Evolutionary conservation across 441 rosid species (phyloP), one percentile per base, ranked within the genome.

Genomic region (Pelargonium australe): DNA sequence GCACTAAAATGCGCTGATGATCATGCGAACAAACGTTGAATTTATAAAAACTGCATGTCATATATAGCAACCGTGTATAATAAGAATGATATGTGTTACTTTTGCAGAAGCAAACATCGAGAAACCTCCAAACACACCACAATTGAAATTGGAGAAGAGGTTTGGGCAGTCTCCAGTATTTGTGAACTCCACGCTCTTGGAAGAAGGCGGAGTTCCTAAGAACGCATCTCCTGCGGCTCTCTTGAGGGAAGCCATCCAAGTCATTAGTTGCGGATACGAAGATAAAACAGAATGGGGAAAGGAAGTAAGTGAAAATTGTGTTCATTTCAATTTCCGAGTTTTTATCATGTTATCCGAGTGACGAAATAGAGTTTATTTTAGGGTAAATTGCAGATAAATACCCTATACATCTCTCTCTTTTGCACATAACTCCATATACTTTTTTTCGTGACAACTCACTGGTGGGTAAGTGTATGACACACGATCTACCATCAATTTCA

Each of bases 211-310:
- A 66, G 76, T 88, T 74, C 96, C 91, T 28, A 80, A 82, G 68
- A 88, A 85, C 70, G 91, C 95, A 65, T 85, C 86, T 58, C 80
- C 99, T 0, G 90, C 97, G 64, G 79, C 96, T 14, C 93, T 92
- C 40, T 78, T 95, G 83, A 87, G 84, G 71, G 99, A 95, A 87
- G 98, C 99, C 65, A 89, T 95, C 70, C 99, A 92, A 71, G 99
- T 95, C 69, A 92, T 95, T 66, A 86, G 98, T 75, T 95, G 99
- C 45, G 93, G 99, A 8, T 95, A 95, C 65, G 99, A 95, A 84
- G 98, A 89, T 74, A 92, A 92, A 79, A 82, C 96, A 1, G 99
- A 92, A 70, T 95, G 99, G 99, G 99, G 97, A 3, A 92, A 92
- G 81, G 99, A 95, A 86, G 97, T 88, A 76, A 11, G 43, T 11